Base-by-base conservation (phyloP, 306 rosid species). In the Vigna reflexopilosa region DNA sequence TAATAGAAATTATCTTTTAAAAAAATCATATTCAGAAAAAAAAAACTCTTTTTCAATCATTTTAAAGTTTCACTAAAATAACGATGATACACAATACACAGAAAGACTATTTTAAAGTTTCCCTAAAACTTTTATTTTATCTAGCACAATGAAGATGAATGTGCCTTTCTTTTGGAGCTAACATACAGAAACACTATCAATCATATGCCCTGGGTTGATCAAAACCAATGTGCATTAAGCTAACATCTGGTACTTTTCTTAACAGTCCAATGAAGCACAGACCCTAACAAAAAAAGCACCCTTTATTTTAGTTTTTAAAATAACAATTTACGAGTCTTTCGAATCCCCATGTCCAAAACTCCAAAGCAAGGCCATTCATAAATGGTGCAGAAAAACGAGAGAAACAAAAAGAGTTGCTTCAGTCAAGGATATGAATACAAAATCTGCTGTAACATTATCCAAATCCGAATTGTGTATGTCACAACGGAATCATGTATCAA, bases 101-200 rank as follows among this genome's bases (percentile, higher is more conserved):
- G 28, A 26, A 26, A 26, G 28, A 26, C 28, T 26, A 26, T 2
- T 26, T 26, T 26, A 13, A 75, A 28, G n/a, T 52, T 62, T 69
- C 73, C 7, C 9, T 50, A 47, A 42, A 59, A 44, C 42, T 47
- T 63, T 65, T 14, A 32, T 15, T 55, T 73, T 50, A 82, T 70
- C 50, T 77, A 63, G 56, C 8, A 56, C 44, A 62, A 63, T 72
- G n/a, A 14, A 26, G 61, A 75, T 87, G 82, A 87, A 83, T 4
- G 59, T 15, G 55, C 38, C 19, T 70, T 75, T n/a, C 40, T 30
- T 49, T 78, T 66, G 64, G 67, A 24, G 40, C 54, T 49, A 45
- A 68, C 54, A 30, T 47, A 62, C 16, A 58, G 61, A 76, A 82
- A 62, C 76, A 80, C 80, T 65, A 20, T 57, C 40, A 48, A 65